Evolutionary conservation across 23 red algal genomes (phyloP).

Genomic region (Chondrus crispus): DNA sequence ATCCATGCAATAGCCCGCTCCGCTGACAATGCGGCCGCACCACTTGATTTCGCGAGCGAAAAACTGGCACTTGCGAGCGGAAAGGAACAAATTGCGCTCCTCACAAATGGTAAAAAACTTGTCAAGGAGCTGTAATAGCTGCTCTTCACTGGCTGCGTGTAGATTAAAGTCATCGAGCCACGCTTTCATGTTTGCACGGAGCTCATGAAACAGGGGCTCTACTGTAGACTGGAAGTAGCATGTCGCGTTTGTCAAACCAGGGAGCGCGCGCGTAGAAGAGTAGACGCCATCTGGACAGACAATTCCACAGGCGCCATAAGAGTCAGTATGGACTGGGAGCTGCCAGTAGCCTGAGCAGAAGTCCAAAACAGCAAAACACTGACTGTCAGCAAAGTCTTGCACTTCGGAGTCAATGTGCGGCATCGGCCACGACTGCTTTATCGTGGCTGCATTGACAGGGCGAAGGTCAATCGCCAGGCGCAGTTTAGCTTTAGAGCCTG

Average conservation of each 20-base stretch:
- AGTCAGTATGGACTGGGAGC: background rate
- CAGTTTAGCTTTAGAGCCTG: background rate
- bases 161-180: constrained; percentile 40
- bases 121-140: background rate
- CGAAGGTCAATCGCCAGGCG: background rate
- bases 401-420: background rate
- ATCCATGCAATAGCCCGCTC: background rate
- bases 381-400: background rate
- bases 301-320: background rate
- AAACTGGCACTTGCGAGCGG: background rate
- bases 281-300: background rate
- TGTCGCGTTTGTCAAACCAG: background rate
- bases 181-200: background rate
- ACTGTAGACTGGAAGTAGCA: background rate
- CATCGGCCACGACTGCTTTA: background rate
- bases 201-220: background rate
- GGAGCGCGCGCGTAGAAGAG: background rate
- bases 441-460: constrained; percentile 10
- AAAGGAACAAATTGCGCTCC: background rate
- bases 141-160: background rate
- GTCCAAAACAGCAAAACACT: background rate
- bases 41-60: background rate
- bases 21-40: background rate
- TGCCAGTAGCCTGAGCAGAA: background rate
- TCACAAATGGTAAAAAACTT: background rate